These are phyloP conservation scores for Fennellomyces sp. DNA, from an alignment of 371 early-diverging fungal species.

Conservation along the genomic window DNA sequence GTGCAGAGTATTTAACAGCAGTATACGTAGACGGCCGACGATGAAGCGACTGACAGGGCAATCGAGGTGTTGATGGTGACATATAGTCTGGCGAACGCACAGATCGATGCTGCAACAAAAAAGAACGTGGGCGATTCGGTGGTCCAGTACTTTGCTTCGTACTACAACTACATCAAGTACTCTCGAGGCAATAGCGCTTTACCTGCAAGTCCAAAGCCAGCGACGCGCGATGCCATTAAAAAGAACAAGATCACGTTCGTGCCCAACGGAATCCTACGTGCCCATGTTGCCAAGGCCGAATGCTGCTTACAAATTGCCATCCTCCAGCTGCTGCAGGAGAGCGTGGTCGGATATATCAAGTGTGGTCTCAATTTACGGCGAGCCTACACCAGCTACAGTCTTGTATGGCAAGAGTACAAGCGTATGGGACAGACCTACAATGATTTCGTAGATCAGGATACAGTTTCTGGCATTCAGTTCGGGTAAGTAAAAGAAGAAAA, in stretches of 20 bases:
- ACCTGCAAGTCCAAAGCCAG: constrained; percentile 44
- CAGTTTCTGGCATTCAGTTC: constrained; percentile 56
- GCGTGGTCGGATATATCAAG: constrained; percentile 63
- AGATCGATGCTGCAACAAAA: constrained; percentile 62
- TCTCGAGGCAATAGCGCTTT: constrained; percentile 35
- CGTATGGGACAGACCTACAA: constrained; percentile 51
- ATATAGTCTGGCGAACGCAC: constrained; percentile 58
- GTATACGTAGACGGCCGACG: constrained; percentile 51
- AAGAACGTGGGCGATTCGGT: constrained; percentile 50
- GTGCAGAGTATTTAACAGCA: background rate
- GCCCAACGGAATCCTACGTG: constrained; percentile 65
- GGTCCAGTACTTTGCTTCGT: constrained; percentile 40
- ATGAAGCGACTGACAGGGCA: constrained; percentile 55
- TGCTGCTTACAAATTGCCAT: constrained; percentile 62
- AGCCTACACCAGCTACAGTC: constrained; percentile 54
- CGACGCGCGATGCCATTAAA: constrained; percentile 32
- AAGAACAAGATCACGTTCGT: constrained; percentile 40
- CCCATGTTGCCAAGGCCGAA: constrained; percentile 65
- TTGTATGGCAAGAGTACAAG: constrained; percentile 59
- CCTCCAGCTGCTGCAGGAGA: constrained; percentile 62
- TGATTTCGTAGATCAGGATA: constrained; percentile 53
- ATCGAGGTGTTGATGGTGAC: constrained; percentile 55
- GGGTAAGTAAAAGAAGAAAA: too few relatives aligned
- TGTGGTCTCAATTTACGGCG: constrained; percentile 65
- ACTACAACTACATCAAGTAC: constrained; percentile 49